phyloP scores from a whole-genome alignment of 2,329 filamentous ascomycete species.

The Blumeria graminis region DNA sequence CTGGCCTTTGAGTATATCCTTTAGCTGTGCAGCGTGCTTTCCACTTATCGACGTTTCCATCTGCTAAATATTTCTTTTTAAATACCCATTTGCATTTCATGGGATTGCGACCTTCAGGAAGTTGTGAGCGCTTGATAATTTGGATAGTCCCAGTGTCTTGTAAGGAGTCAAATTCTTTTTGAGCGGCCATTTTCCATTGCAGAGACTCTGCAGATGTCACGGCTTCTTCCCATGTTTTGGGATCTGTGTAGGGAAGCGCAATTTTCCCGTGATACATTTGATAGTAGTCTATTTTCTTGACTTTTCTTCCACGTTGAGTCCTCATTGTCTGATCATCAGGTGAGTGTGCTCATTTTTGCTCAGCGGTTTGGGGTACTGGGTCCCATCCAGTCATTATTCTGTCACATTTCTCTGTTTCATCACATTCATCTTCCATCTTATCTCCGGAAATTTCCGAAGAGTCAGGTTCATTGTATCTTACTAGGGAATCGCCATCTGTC shows the following conservation, averaged over 20 bases:
- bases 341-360: neutral
- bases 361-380: neutral
- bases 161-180: neutral
- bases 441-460: too few relatives aligned
- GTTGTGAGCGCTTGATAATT: neutral
- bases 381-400: neutral
- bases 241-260: neutral
- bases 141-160: neutral
- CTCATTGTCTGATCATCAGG: neutral
- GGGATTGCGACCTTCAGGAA: neutral
- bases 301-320: neutral
- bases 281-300: neutral
- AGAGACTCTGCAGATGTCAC: neutral
- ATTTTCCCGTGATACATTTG: neutral
- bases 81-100: slow-evolving; percentile 1
- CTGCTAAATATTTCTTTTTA: neutral
- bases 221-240: neutral
- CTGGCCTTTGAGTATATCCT: neutral
- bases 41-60: neutral
- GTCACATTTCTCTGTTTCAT: neutral
- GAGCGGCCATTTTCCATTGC: neutral
- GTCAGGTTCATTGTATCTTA: too few relatives aligned
- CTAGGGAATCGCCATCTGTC: too few relatives aligned
- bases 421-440: too few relatives aligned
- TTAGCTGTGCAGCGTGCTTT: neutral